A percentile compares a stretch with the other conserved stretches of the same genome.
Conservation (phyloP, 257 asterid genomes). For the Datura wrightii region DNA sequence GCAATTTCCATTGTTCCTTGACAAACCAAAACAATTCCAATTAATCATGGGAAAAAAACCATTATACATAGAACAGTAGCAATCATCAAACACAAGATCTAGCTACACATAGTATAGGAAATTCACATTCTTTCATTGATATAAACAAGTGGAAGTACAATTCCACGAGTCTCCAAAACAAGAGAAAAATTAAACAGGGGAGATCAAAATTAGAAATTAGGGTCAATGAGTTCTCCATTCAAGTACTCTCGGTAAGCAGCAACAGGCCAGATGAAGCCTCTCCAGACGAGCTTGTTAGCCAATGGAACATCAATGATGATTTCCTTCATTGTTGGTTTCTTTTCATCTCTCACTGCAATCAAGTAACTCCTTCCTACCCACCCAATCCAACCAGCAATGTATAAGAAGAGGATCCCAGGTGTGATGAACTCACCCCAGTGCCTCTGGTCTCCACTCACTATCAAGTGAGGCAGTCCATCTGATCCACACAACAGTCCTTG, state of each 20-base stretch:
- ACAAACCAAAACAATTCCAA: not conserved
- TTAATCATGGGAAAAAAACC: not conserved
- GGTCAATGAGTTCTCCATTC: conserved; percentile 91
- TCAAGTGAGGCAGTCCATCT: conserved; percentile 92
- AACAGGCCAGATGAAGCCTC: conserved; percentile 96
- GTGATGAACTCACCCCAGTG: conserved; percentile 99
- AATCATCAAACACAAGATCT: not conserved
- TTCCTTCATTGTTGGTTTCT: conserved; percentile 92
- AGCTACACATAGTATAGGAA: not conserved
- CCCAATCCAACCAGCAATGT: conserved; percentile 98
- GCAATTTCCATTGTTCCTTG: not conserved
- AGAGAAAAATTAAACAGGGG: not conserved
- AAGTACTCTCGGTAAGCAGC: conserved; percentile 93
- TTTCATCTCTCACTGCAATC: conserved; percentile 85
- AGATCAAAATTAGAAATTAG: conserved; percentile 56
- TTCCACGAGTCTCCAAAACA: not conserved
- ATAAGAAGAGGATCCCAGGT: conserved; percentile 85
- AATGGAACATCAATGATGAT: conserved; percentile 96
- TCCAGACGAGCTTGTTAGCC: conserved; percentile 76
- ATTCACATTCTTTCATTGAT: conserved; percentile 25
- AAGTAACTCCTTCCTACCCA: conserved; percentile 98
- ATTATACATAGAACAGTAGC: not conserved
- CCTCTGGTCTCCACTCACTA: conserved; percentile 95
- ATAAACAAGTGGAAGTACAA: not conserved
- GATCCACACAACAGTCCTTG: conserved; percentile 91